Evolutionary conservation across 495 filamentous ascomycete species (phyloP).

Genomic region (Astrocystis sublimbata): DNA sequence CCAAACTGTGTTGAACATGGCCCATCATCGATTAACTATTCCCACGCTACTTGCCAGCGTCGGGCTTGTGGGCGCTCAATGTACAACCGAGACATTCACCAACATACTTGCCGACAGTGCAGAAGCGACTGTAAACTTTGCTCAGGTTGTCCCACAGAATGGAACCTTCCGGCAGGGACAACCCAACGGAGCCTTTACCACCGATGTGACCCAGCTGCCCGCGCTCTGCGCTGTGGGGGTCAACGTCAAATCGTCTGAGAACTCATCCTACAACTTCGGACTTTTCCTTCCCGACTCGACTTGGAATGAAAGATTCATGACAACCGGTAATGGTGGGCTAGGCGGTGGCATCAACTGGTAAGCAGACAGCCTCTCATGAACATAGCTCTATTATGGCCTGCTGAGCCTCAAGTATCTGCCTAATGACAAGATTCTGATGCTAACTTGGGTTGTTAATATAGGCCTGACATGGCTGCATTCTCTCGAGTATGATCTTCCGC

Average conservation of each 20-base stretch:
- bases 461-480: slow-evolving; percentile 28
- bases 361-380: neutral
- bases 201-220: slow-evolving; percentile 42
- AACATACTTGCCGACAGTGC: slow-evolving; percentile 20
- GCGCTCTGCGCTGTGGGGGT: slow-evolving; percentile 49
- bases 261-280: slow-evolving; percentile 51
- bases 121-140: slow-evolving; percentile 29
- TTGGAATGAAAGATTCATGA: slow-evolving; percentile 54
- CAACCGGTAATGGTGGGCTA: slow-evolving; percentile 59
- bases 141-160: slow-evolving; percentile 28
- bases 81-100: slow-evolving; percentile 26
- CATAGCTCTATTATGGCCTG: neutral
- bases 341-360: slow-evolving; percentile 51
- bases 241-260: slow-evolving; percentile 45
- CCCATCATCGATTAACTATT: slow-evolving; percentile 3
- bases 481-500: slow-evolving; percentile 17
- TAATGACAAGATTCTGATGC: neutral
- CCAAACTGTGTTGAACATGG: slow-evolving; percentile 12
- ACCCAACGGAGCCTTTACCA: slow-evolving; percentile 41
- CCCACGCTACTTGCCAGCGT: slow-evolving; percentile 18
- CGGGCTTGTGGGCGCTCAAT: slow-evolving; percentile 14
- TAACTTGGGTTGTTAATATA: neutral
- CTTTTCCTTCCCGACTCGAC: slow-evolving; percentile 48
- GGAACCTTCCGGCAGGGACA: slow-evolving; percentile 36
- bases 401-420: neutral